Evolutionary conservation across 768 basidiomycete species (phyloP).

Genomic region (Candolleomyces aberdarensis): DNA sequence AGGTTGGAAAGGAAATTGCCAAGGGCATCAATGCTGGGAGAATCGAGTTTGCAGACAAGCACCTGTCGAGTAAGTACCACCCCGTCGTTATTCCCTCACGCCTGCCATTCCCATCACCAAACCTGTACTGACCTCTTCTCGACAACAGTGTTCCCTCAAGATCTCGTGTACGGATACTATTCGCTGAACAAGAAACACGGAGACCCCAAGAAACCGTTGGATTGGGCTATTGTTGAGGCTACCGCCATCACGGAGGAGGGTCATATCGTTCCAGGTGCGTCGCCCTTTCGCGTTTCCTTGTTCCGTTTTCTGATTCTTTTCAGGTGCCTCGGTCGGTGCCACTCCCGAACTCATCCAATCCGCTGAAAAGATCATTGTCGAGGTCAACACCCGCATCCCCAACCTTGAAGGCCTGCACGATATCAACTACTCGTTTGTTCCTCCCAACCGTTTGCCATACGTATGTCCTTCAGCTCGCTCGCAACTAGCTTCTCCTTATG

Average conservation of each 20-base stretch:
- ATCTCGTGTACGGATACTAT: conserved; percentile 47
- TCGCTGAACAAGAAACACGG: conserved; percentile 41
- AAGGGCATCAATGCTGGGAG: conserved; percentile 48
- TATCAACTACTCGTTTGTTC: conserved; percentile 42
- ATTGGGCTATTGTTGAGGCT: conserved; percentile 51
- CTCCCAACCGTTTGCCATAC: conserved; percentile 42
- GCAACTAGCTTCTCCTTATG: too few relatives aligned
- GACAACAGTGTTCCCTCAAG: conserved; percentile 44
- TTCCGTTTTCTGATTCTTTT: too few relatives aligned
- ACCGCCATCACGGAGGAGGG: conserved; percentile 49
- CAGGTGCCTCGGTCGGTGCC: conserved; percentile 42
- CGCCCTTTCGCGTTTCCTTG: too few relatives aligned
- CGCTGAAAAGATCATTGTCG: conserved; percentile 48
- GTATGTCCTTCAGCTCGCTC: conserved; percentile 16
- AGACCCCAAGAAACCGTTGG: conserved; percentile 39
- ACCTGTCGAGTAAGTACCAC: conserved; percentile 39
- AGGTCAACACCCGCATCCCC: conserved; percentile 46
- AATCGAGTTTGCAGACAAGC: conserved; percentile 47
- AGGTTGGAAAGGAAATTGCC: conserved; percentile 46
- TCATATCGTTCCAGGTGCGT: conserved; percentile 35
- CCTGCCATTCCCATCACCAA: neutral
- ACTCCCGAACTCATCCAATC: conserved; percentile 46
- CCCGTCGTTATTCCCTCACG: neutral
- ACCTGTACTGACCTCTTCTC: neutral
- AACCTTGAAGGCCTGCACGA: conserved; percentile 48